A percentile compares a stretch with the other conserved stretches of the same genome.
phyloP scores from a whole-genome alignment of 2,329 filamentous ascomycete genomes.

The Aspergillus ustus region DNA sequence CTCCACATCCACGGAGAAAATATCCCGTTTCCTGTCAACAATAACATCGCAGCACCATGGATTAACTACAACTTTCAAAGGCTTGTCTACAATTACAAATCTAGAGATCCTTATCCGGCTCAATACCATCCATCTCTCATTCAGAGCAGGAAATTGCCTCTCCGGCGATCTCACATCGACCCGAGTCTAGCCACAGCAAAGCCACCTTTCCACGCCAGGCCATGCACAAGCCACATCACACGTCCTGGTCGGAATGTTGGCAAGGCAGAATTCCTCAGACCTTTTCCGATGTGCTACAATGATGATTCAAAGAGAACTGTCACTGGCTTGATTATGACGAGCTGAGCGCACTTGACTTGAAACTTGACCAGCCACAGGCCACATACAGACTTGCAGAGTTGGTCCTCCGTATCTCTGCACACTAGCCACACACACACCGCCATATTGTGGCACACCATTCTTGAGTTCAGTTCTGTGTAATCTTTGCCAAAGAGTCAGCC shows the following conservation, averaged over 20 bases:
- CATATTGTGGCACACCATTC: background rate
- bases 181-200: conserved; percentile 6
- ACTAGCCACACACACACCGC: background rate
- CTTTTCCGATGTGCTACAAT: background rate
- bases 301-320: background rate
- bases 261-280: conserved; percentile 7
- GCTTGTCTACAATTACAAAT: too few relatives aligned
- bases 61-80: too few relatives aligned
- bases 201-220: conserved; percentile 1
- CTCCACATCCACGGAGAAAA: background rate
- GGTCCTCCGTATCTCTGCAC: background rate
- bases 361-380: background rate
- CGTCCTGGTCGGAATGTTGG: background rate
- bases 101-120: too few relatives aligned
- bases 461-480: background rate
- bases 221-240: conserved; percentile 10
- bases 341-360: background rate
- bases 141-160: background rate
- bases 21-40: background rate
- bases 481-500: background rate
- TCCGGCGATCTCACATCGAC: background rate
- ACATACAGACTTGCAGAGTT: background rate
- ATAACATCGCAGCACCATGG: too few relatives aligned
- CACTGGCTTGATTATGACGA: background rate
- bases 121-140: background rate